Evolutionary conservation across 176 grass and related monocot species (phyloP).

Genomic region (Aechmea fasciata): DNA sequence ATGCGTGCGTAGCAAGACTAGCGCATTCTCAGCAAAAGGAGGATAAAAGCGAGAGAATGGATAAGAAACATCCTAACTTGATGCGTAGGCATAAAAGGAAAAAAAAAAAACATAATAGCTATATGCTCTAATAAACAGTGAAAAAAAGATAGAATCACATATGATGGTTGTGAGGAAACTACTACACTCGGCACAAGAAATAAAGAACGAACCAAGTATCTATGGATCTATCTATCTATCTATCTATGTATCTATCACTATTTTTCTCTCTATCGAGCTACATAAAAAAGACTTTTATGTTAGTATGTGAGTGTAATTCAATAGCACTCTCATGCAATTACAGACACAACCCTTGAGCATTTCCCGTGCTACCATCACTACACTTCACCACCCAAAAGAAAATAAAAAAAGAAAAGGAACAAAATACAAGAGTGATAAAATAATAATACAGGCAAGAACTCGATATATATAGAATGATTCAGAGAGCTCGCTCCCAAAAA

Average conservation of each 20-base stretch:
- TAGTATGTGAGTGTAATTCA: neutral
- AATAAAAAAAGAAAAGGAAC: neutral
- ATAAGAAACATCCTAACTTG: neutral
- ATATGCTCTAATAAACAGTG: neutral
- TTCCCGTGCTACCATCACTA: neutral
- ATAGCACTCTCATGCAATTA: neutral
- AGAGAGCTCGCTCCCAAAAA: neutral
- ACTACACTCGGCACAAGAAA: neutral
- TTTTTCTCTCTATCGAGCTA: neutral
- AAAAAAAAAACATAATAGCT: neutral
- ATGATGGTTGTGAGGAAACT: neutral
- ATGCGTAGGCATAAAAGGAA: neutral
- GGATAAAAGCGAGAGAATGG: neutral
- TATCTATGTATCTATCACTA: neutral
- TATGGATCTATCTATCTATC: neutral
- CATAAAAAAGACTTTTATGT: neutral
- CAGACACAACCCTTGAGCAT: neutral
- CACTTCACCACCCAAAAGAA: too few species aligned
- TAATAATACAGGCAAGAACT: slow-evolving; percentile 1
- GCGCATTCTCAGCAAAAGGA: neutral
- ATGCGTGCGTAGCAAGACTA: neutral
- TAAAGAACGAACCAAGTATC: neutral
- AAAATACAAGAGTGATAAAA: neutral
- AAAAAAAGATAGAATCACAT: neutral
- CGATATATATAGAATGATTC: neutral